Percentiles rank a stretch among this genome's conserved stretches.
These are phyloP conservation scores for Bretziella fagacearum DNA, from an alignment of 2,329 filamentous ascomycete species.

Conservation along the genomic window DNA sequence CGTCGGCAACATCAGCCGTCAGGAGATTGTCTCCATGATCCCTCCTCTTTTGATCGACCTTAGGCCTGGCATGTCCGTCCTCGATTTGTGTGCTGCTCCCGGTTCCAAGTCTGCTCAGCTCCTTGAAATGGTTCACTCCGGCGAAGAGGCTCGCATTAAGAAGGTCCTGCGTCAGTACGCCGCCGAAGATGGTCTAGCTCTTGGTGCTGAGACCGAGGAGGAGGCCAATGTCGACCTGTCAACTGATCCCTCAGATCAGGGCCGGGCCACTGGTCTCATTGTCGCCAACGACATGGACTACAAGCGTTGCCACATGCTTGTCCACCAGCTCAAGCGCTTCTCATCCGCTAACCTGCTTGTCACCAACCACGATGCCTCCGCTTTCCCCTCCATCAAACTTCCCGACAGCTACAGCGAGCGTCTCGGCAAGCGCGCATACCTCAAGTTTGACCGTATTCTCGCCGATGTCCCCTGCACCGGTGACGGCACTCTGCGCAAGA, in stretches of 20 bases:
- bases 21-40: conserved; percentile 98
- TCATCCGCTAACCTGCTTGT: conserved; percentile 94
- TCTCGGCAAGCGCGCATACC: conserved; percentile 46
- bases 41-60: conserved; percentile 87
- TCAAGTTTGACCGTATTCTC: conserved; percentile 93
- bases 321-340: conserved; percentile 92
- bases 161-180: conserved; percentile 50
- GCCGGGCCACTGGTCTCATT: conserved; percentile 75
- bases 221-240: conserved; percentile 35
- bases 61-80: conserved; percentile 73
- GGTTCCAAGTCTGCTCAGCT: conserved; percentile 95
- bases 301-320: conserved; percentile 89
- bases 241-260: conserved; percentile 52
- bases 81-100: conserved; percentile 92
- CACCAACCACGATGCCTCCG: conserved; percentile 92
- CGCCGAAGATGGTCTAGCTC: conserved; percentile 40
- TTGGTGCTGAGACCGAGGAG: conserved; percentile 30
- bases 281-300: conserved; percentile 96
- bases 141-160: conserved; percentile 73
- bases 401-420: conserved; percentile 39
- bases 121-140: conserved; percentile 81
- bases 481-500: conserved; percentile 87
- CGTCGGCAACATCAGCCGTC: conserved; percentile 91
- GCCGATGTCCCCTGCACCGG: conserved; percentile 95
- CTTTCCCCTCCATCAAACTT: conserved; percentile 87